Evolutionary conservation across 2,329 filamentous ascomycete genomes (phyloP), one percentile per base, ranked within the genome.

Genomic region (Stagonosporopsis chrysanthemi): DNA sequence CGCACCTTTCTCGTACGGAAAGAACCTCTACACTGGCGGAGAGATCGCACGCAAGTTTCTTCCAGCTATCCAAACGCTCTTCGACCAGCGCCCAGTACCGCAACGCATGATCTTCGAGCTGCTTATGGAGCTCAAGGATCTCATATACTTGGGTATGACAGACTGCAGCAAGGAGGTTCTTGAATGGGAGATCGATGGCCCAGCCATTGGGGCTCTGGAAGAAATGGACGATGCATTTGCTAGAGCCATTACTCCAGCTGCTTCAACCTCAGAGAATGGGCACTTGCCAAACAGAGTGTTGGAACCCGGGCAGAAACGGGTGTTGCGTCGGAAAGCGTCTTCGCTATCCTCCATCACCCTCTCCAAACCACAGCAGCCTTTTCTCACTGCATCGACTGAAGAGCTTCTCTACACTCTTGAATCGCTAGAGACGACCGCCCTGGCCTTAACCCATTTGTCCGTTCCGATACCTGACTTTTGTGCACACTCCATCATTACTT

Each of bases 71-170:
- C 62, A 69, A 38, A 62, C 63, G 11, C 72, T 75, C 19, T 73
- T 75, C 55, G 58, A 70, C 33, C 71, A 73, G 38, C 60, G 57
- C 6, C 72, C 70, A 0, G 56, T 69, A 19, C 72, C 72, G 4
- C 70, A 73, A 22, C 63, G 71, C 15, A 74, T 75, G 69, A 73
- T 73, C 26, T 73, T 74, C 38, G 72, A 75, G 41, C 45, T 75
- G 3, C 56, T 74, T 11, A 69, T 75, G 67, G 72, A 75, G 36
- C 47, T 73, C 11, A 75, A 75, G 43, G 72, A 75, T 19, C 48
- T 74, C 3, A 57, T 73, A 1, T 72, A 68, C 33, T 42, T 63
- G 42, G 70, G 65, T 8, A 72, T 72, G 66, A 49, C 59, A 17
- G 64, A 63, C 11, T 73, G 69, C 35, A 63, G 62, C 11, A 60